A percentile compares a stretch with the other conserved stretches of the same genome.
These are phyloP conservation scores for Hyaloperonospora brassicae DNA, from an alignment of 352 stramenopile genomes.

Conservation along the genomic window DNA sequence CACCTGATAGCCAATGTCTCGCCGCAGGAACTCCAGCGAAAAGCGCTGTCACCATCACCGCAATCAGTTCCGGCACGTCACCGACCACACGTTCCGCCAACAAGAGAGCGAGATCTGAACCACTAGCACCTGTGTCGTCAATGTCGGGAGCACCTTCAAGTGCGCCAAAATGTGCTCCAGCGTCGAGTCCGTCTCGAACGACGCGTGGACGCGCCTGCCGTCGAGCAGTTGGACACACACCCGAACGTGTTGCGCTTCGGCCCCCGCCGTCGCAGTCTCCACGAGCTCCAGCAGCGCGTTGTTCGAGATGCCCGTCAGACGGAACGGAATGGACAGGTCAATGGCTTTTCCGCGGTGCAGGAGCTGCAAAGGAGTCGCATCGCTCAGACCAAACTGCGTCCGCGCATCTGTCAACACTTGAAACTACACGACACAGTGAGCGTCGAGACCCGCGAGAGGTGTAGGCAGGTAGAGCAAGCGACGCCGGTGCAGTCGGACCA, in stretches of 20 bases:
- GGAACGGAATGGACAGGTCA: slow-evolving; percentile 79
- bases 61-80: slow-evolving; percentile 6
- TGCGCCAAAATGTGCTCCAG: slow-evolving; percentile 50
- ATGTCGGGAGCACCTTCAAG: slow-evolving; percentile 42
- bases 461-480: not conserved
- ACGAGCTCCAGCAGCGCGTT: slow-evolving; percentile 68
- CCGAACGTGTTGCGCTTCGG: slow-evolving; percentile 49
- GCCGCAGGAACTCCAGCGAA: slow-evolving; percentile 70
- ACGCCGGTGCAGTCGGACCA: slow-evolving; percentile 32
- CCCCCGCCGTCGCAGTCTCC: slow-evolving; percentile 18
- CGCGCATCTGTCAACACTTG: slow-evolving; percentile 61
- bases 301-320: slow-evolving; percentile 78
- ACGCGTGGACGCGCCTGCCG: slow-evolving; percentile 65
- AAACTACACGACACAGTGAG: slow-evolving; percentile 32
- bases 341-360: slow-evolving; percentile 53
- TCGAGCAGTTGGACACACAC: slow-evolving; percentile 74
- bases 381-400: slow-evolving; percentile 42
- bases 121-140: slow-evolving; percentile 24
- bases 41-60: slow-evolving; percentile 31
- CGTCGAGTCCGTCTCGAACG: slow-evolving; percentile 46
- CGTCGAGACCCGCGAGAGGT: not conserved
- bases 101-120: not conserved
- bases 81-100: not conserved
- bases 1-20: slow-evolving; percentile 42
- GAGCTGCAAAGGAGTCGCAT: slow-evolving; percentile 45